These are phyloP conservation scores for Volvox africanus DNA, from an alignment of 139 green algal species.

Conservation along the genomic window DNA sequence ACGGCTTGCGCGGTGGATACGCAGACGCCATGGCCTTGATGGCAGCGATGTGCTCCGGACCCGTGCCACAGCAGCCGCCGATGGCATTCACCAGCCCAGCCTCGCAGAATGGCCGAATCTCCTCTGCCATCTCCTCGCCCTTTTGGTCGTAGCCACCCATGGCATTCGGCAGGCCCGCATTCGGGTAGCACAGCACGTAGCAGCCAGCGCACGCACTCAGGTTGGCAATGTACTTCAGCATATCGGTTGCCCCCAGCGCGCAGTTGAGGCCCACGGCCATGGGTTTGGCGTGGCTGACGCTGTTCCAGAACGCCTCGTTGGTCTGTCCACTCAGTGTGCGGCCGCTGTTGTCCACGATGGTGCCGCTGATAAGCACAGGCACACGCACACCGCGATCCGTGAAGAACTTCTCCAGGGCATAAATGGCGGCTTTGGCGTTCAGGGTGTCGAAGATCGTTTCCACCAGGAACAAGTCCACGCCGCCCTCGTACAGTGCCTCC, in stretches of 20 bases:
- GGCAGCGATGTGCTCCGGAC: slow-evolving; percentile 92
- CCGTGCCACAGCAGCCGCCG: slow-evolving; percentile 95
- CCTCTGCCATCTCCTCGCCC: slow-evolving; percentile 92
- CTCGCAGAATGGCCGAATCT: slow-evolving; percentile 94
- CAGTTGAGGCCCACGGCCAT: slow-evolving; percentile 98
- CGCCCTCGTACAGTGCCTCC: slow-evolving; percentile 88
- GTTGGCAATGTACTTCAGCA: slow-evolving; percentile 96
- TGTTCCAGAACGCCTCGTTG: slow-evolving; percentile 99
- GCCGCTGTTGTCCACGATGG: slow-evolving; percentile 96
- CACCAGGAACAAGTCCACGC: slow-evolving; percentile 96
- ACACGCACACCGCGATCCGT: slow-evolving; percentile 81
- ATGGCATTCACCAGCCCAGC: slow-evolving; percentile 93
- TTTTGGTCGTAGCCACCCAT: slow-evolving; percentile 99
- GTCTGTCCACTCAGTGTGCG: slow-evolving; percentile 97
- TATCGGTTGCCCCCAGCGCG: slow-evolving; percentile 95
- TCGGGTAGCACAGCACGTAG: slow-evolving; percentile 98
- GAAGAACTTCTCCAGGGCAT: slow-evolving; percentile 95
- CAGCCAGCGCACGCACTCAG: slow-evolving; percentile 90
- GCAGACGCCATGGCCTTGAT: slow-evolving; percentile 78
- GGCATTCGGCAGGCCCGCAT: slow-evolving; percentile 97
- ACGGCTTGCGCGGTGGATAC: slow-evolving; percentile 78
- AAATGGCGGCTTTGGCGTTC: slow-evolving; percentile 97
- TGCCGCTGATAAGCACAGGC: slow-evolving; percentile 96
- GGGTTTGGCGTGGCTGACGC: slow-evolving; percentile 90
- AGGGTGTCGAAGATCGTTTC: slow-evolving; percentile 99